Evolutionary conservation across 2,329 filamentous ascomycete genomes (phyloP), one percentile per base, ranked within the genome.

Genomic region (Cercospora sp.): DNA sequence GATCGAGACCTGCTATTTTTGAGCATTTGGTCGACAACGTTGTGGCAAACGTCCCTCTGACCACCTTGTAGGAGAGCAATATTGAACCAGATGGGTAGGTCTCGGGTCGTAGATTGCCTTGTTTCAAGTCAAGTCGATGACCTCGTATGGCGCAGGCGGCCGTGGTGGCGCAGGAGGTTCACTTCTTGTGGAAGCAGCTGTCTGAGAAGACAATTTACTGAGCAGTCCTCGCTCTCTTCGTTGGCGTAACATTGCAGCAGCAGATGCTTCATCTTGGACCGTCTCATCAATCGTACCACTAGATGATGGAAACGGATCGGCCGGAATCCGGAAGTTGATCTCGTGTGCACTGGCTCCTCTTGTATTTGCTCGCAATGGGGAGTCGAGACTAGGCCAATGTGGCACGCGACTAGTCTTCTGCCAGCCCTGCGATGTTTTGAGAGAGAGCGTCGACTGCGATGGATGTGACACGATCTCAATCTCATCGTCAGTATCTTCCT

Each of bases 91-190:
- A 58, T 5, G 30, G 26, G 12, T 7, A 34, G 21, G 26, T 28
- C 43, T 57, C 32, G n/a, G 16, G 21, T 45, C 21, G 4, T 12
- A 32, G 51, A 45, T 63, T 51, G n/a, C n/a, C 40, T 7, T 34
- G 24, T 55, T 53, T 71, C 68, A 71, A 21, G 68, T 69, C 55
- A 71, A 49, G 43, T 70, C 70, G 49, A 71, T 70, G n/a, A 71
- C 63, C 37, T 64, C 49, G 21, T 30, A n/a, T 26, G 53, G n/a
- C 12, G 28, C 43, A 34, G 60, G 40, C 37, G 16, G 26, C 6
- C 26, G 18, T 12, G 21, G 18, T 32, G 9, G 61, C 30, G 13
- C 30, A 28, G 30, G 43, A 37, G 61, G 45, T 30, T 32, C 28
- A 24, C 13, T 26, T 16, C 9, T 16, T n/a, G 24, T 28, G 6